Base-by-base conservation (phyloP, 1,284 basidiomycete genomes). In the Pseudozyma sp. region DNA sequence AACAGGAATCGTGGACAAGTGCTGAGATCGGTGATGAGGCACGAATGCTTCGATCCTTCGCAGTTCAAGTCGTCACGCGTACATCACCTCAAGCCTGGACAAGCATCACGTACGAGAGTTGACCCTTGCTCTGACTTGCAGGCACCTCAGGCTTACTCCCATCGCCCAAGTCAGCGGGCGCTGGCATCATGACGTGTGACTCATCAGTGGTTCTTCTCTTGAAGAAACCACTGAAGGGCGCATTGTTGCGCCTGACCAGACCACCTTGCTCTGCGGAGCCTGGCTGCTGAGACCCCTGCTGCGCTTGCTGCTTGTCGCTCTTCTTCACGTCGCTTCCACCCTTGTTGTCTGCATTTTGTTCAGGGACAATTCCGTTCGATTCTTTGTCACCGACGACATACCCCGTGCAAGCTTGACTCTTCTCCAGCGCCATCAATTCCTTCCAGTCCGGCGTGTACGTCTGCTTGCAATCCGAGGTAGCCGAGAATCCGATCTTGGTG, bases 71-170 rank as follows among this genome's bases (percentile, higher is more conserved):
- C 35, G 35, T 37, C 35, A 37, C 35, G 35, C 35, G 35, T 37
- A 14, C 35, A 14, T 37, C 14, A 9, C 14, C 17, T 51, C 47
- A 58, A 11, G 51, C 50, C 0, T 43, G n/a, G 24, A 64, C 54
- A 4, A 64, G 54, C 55, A 65, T 58, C 16, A 65, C 62, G 29
- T 65, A 65, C 6, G 17, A 16, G 7, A 63, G 44, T 29, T 43
- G 42, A 24, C 24, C 24, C 24, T 24, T 24, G 0, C 17, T 17
- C 40, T 42, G 4, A 29, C 10, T 40, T 4, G 47, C 47, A 5
- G 33, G 7, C 3, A 16, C 24, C 13, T 31, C 24, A 24, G 24
- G 24, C 24, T 24, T 24, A 4, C 24, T 24, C 4, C 24, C 24
- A 24, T 24, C 24, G 24, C 24, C 24, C 24, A 24, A 4, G 24